Base-by-base conservation (phyloP, 164 flowering plant genomes). In the Kalanchoe fedtschenkoi region DNA sequence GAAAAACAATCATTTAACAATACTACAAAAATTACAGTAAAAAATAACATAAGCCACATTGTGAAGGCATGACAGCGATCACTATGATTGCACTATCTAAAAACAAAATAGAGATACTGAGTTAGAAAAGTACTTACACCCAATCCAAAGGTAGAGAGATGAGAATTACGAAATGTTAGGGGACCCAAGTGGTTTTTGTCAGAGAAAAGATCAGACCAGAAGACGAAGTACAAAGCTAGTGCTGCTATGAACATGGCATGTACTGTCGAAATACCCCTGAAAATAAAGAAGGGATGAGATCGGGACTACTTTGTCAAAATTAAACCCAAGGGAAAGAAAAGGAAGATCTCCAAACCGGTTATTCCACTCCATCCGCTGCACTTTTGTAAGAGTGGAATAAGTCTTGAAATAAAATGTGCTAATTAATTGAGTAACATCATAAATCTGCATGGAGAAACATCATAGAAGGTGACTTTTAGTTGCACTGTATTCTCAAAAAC, bases 361-460 rank as follows among this genome's bases (percentile, higher is more conserved):
- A 69, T 83, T 87, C 98, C 98, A 93, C 66, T 93, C 98, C 56
- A 78, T 65, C 30, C 83, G 79, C 68, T 93, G 90, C 26, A 79
- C 69, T 77, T 80, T 88, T 7, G 83, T 83, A 62, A 93, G 95
- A 34, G 80, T 76, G 53, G 66, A 47, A 66, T 90, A 93, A 55
- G 72, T 77, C 75, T 83, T 85, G 66, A 81, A 78, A 72, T 90
- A 77, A 46, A 74, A 75, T 15, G 78, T 71, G 70, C 96, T 85
- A 58, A 90, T 57, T 69, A 86, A 55, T 68, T 81, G 84, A 16
- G 81, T 72, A 62, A 87, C 68, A 77, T 93, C 92, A 75, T 86
- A 85, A 41, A 70, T 75, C 98, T 93, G 77, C 24, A 15, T 5
- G 34, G 24, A 15, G 38, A 30, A 34, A 68, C 62, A 47, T 43